These are phyloP conservation scores for Phytophthora boehmeriae DNA, from an alignment of 352 stramenopile species.

Conservation along the genomic window DNA sequence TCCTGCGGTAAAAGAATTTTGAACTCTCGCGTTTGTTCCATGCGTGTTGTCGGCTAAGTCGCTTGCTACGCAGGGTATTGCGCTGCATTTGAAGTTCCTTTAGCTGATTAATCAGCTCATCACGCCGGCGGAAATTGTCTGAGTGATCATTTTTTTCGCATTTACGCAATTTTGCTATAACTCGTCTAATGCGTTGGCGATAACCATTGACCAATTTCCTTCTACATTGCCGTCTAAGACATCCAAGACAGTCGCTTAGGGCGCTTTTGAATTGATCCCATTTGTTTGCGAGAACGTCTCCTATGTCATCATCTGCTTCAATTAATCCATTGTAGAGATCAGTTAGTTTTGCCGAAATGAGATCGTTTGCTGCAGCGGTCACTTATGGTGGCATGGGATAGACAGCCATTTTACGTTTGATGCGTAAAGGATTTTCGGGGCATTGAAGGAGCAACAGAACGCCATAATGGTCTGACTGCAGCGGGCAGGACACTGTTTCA, in stretches of 20 bases:
- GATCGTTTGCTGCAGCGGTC: neutral
- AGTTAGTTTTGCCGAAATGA: neutral
- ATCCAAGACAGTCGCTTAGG: neutral
- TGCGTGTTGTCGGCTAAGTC: neutral
- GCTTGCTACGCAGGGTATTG: neutral
- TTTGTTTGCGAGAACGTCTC: neutral
- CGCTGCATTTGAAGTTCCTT: no score
- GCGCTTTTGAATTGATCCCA: neutral
- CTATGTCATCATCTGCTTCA: neutral
- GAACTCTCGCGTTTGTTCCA: neutral
- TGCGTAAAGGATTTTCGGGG: neutral
- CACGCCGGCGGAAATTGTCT: no score
- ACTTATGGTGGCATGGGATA: neutral
- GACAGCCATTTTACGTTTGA: neutral
- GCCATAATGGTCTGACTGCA: neutral
- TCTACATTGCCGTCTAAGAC: neutral
- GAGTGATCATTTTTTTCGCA: neutral
- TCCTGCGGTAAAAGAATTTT: neutral
- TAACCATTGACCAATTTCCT: neutral
- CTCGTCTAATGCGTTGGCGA: neutral
- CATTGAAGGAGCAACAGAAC: neutral
- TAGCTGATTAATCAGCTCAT: no score
- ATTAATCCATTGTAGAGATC: neutral
- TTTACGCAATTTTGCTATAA: neutral
- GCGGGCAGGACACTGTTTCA: neutral